Conservation (phyloP, 371 early-diverging fungal genomes). For the Mucor irregularis region DNA sequence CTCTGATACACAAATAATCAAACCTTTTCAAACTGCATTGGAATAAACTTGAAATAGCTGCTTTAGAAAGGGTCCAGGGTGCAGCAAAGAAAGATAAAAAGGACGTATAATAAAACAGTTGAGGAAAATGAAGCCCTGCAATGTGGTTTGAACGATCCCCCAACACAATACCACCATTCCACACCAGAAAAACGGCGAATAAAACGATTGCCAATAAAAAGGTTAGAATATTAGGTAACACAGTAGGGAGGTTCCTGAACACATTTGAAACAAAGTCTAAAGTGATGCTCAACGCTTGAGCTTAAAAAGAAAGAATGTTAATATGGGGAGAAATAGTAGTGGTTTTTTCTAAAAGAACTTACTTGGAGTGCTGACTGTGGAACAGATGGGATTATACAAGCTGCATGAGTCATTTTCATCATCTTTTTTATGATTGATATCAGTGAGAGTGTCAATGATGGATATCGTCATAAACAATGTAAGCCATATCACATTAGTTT, state of each 20-base stretch:
- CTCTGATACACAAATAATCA: not conserved
- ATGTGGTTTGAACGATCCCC: conserved; percentile 90
- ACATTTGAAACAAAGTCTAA: conserved; percentile 8
- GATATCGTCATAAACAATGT: conserved; percentile 56
- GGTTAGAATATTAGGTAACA: conserved; percentile 22
- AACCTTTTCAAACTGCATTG: conserved; percentile 9
- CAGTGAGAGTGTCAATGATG: conserved; percentile 26
- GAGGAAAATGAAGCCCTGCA: conserved; percentile 81
- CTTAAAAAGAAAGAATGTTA: not conserved
- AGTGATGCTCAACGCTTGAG: conserved; percentile 6
- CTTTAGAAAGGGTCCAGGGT: conserved; percentile 28
- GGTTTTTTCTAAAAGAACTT: not conserved
- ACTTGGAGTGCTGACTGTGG: conserved; percentile 5
- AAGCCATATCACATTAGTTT: conserved; percentile 93
- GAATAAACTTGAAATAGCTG: not conserved
- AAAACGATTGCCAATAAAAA: conserved; percentile 43
- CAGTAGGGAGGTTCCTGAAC: conserved; percentile 4
- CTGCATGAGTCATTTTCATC: not conserved
- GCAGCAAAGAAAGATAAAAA: conserved; percentile 57
- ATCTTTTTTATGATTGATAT: conserved; percentile 7
- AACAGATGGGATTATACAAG: conserved; percentile 21
- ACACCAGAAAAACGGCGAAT: conserved; percentile 70
- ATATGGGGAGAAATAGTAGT: not conserved
- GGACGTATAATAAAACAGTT: conserved; percentile 83
- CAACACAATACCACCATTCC: conserved; percentile 87